Evolutionary conservation across 1,284 basidiomycete species (phyloP).

Genomic region (Ceratobasidium sp.): DNA sequence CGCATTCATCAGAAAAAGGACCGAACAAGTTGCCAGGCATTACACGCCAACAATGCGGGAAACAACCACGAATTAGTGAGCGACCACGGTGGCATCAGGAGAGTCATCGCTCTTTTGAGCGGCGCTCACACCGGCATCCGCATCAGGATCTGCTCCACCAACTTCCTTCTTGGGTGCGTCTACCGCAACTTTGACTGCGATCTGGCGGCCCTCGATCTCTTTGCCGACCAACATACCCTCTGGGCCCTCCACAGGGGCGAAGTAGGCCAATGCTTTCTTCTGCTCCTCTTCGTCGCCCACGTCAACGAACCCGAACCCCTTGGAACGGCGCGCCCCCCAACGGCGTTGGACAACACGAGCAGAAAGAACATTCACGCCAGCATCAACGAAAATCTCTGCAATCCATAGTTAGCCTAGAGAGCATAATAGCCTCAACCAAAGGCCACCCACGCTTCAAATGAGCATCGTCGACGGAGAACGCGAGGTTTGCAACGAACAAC

Average conservation of each 20-base stretch:
- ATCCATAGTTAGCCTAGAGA: conserved; percentile 58
- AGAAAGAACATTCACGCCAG: conserved; percentile 79
- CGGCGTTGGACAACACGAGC: conserved; percentile 88
- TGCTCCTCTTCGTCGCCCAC: conserved; percentile 86
- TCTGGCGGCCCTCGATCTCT: conserved; percentile 73
- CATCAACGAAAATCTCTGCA: conserved; percentile 81
- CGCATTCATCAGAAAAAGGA: conserved; percentile 41
- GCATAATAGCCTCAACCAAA: not conserved
- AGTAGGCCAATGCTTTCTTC: conserved; percentile 76
- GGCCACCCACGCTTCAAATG: conserved; percentile 25
- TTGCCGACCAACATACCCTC: conserved; percentile 63
- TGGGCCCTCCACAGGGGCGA: conserved; percentile 36
- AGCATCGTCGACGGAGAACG: conserved; percentile 88
- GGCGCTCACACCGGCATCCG: conserved; percentile 47
- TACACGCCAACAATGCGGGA: conserved; percentile 3
- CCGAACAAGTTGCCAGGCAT: conserved; percentile 26
- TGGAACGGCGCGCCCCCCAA: conserved; percentile 84
- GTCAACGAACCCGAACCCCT: conserved; percentile 95
- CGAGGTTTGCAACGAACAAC: conserved; percentile 94
- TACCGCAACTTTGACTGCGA: conserved; percentile 91
- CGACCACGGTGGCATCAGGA: conserved; percentile 39
- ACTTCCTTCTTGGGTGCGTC: conserved; percentile 61
- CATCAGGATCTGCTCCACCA: conserved; percentile 52
- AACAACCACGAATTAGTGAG: conserved; percentile 30
- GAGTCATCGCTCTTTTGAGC: conserved; percentile 46